Evolutionary conservation across 441 rosid species (phyloP).

Genomic region (Isatis lusitanica): DNA sequence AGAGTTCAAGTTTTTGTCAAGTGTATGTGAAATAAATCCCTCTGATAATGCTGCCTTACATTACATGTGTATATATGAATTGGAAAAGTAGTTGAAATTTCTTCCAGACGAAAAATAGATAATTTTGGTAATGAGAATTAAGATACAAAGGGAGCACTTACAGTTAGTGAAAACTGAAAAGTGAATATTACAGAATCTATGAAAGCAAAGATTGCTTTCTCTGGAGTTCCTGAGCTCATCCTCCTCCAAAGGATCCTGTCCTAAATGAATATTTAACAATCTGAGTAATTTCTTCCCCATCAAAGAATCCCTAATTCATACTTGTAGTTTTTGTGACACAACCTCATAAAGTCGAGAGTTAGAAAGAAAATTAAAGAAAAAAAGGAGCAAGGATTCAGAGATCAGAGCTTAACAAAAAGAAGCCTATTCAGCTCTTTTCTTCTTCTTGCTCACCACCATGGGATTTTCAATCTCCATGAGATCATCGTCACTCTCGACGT

Average conservation of each 20-base stretch:
- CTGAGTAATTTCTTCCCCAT: slow-evolving; percentile 31
- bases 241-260: slow-evolving; percentile 11
- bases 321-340: slow-evolving; percentile 17
- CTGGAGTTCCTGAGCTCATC: slow-evolving; percentile 4
- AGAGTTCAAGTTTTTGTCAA: neutral
- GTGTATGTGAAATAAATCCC: neutral
- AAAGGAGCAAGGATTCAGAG: neutral
- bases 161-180: slow-evolving; percentile 23
- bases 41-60: neutral
- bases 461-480: slow-evolving; percentile 58
- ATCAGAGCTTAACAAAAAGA: neutral
- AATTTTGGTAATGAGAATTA: neutral
- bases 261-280: slow-evolving; percentile 27
- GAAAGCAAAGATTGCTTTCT: slow-evolving; percentile 17
- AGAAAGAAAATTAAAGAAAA: neutral
- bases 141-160: slow-evolving; percentile 21
- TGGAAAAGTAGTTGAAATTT: neutral
- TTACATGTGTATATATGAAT: neutral
- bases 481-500: slow-evolving; percentile 52
- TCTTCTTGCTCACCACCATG: slow-evolving; percentile 51
- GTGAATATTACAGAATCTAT: slow-evolving; percentile 24
- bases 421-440: slow-evolving; percentile 51
- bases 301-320: slow-evolving; percentile 32
- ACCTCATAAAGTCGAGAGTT: slow-evolving; percentile 19
- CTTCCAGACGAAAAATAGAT: neutral